These are phyloP conservation scores for Nidula microcarpa DNA, from an alignment of 768 basidiomycete genomes.

Conservation along the genomic window DNA sequence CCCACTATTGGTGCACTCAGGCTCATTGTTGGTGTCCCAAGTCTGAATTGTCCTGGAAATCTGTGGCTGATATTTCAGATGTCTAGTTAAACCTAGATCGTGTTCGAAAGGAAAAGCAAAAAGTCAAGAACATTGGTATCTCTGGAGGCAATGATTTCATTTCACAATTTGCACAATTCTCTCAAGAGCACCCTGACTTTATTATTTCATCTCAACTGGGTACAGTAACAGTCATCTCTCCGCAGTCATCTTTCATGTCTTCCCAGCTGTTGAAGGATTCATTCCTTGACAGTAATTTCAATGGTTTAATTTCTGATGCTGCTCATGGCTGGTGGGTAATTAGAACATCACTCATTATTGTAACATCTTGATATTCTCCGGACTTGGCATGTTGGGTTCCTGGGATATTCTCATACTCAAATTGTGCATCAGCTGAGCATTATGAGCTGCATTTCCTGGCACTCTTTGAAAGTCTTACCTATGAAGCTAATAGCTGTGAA, in stretches of 20 bases:
- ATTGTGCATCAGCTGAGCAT: conserved; percentile 26
- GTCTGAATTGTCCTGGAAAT: conserved; percentile 10
- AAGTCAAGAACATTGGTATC: not conserved
- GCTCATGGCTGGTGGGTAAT: conserved; percentile 31
- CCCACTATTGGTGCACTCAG: conserved; percentile 7
- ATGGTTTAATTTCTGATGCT: conserved; percentile 30
- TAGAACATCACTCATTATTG: conserved; percentile 22
- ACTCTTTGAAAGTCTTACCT: conserved; percentile 21
- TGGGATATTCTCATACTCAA: conserved; percentile 24
- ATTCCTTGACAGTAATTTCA: conserved; percentile 13
- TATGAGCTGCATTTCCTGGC: conserved; percentile 25
- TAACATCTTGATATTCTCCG: conserved; percentile 22
- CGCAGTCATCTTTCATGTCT: conserved; percentile 24
- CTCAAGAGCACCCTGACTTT: conserved; percentile 12
- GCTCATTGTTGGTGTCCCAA: conserved; percentile 11
- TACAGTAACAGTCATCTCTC: conserved; percentile 16
- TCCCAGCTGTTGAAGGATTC: conserved; percentile 18
- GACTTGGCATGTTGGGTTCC: conserved; percentile 27
- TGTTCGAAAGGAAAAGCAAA: conserved; percentile 1
- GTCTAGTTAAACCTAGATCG: conserved; percentile 3
- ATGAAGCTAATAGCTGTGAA: conserved; percentile 9
- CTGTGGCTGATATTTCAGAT: conserved; percentile 12
- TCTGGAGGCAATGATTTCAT: conserved; percentile 10
- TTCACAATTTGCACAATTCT: conserved; percentile 7
- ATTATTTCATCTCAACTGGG: conserved; percentile 12